Base-by-base conservation (phyloP, 2,329 filamentous ascomycete species). In the Dothistroma pini region DNA sequence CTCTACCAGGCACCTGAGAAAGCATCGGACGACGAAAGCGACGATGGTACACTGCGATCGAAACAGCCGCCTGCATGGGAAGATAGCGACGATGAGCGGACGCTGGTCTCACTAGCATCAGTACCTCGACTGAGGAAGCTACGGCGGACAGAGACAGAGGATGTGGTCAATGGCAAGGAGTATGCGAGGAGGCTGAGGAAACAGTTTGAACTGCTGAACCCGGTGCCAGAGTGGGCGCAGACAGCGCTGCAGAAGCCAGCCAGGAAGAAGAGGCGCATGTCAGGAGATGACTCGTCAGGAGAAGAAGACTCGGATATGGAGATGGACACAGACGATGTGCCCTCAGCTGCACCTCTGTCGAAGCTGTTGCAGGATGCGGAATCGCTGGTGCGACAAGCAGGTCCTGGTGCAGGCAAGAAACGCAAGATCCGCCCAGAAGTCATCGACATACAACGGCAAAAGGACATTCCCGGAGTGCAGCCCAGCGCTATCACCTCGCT, bases 21-120 rank as follows among this genome's bases (percentile, higher is more conserved):
- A 4, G 75, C 76, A 38, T 72, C 73, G 11, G 76, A 77, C 1
- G 75, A 79, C 22, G 72, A 78, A 1, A 76, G 79, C 31, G 73
- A 75, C 22, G 77, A 76, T 34, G 75, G 74, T 67, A 75, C 64
- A 25, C 68, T 66, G 8, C 63, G 70, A 4, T 74, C 74, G 41
- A 67, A 60, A 66, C 79, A 83, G 48, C 79, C 80, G 21, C 82
- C 88, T 2, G 90, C 86, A 1, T 99, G 95, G 95, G 87, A 93
- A 68, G 95, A 99, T 74, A 97, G 93, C 75, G 95, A 99, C 70
- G 95, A 99, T 72, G 95, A 97, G 72, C 85, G 90, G 57, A 79
- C 97, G 64, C 85, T 86, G 7, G 83, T 99, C 54, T 97, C 93
- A 14, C 82, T 99, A 44, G 89, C 91, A 3, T 84, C 86, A 29